Conservation (phyloP, 2,329 filamentous ascomycete genomes). For the Colletotrichum musicola region DNA sequence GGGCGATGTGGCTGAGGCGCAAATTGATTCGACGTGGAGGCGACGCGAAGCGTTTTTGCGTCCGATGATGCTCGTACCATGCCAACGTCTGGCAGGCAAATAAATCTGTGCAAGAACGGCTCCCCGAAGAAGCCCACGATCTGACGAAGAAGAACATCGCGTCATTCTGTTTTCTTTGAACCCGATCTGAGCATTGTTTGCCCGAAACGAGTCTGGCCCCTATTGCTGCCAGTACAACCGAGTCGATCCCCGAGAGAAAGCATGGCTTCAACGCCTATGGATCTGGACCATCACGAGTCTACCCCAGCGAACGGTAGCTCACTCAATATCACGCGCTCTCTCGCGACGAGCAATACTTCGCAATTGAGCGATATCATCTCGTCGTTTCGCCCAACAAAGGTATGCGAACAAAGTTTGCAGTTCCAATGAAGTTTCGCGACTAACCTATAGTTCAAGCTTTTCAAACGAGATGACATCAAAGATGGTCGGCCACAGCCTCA, state of each 20-base stretch:
- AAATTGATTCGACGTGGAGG: too few relatives aligned
- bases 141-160: too few relatives aligned
- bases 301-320: conserved; percentile 57
- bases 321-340: conserved; percentile 64
- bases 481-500: conserved; percentile 67
- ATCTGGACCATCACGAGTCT: conserved; percentile 61
- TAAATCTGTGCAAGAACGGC: too few relatives aligned
- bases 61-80: too few relatives aligned
- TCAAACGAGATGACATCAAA: conserved; percentile 69
- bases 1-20: too few relatives aligned
- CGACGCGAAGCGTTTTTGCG: too few relatives aligned
- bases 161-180: too few relatives aligned
- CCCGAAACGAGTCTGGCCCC: too few relatives aligned
- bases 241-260: background rate
- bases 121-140: too few relatives aligned
- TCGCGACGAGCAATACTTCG: conserved; percentile 63
- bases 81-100: too few relatives aligned
- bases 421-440: background rate
- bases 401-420: conserved; percentile 52
- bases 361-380: conserved; percentile 84
- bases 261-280: conserved; percentile 70
- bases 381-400: conserved; percentile 84
- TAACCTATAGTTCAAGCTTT: conserved; percentile 61
- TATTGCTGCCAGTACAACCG: too few relatives aligned
- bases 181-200: too few relatives aligned